Evolutionary conservation across 352 stramenopile species (phyloP).

Genomic region (Bremia lactucae): DNA sequence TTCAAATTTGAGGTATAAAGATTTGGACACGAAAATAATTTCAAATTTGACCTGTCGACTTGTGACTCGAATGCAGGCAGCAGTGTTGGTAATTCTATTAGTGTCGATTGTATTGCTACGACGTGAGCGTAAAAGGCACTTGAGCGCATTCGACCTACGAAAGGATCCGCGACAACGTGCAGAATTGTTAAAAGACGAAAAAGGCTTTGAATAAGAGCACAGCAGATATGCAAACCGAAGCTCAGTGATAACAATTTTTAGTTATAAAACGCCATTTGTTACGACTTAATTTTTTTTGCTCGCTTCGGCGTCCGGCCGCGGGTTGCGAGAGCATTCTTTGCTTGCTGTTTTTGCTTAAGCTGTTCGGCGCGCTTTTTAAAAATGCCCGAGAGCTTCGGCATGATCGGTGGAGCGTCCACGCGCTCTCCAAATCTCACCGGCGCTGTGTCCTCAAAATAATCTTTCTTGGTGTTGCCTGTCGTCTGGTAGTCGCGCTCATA

Average conservation of each 20-base stretch:
- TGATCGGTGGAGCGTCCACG: conserved; percentile 68
- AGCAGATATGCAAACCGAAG: not conserved
- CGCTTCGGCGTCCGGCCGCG: conserved; percentile 14
- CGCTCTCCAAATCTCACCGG: conserved; percentile 64
- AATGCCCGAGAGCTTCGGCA: conserved; percentile 73
- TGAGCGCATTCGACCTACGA: conserved; percentile 68
- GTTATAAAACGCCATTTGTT: conserved; percentile 2
- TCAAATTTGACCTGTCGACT: not conserved
- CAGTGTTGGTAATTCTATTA: conserved; percentile 37
- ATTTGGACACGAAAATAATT: not conserved
- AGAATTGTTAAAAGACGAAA: conserved; percentile 29
- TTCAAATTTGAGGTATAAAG: conserved; percentile 66
- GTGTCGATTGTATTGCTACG: conserved; percentile 37
- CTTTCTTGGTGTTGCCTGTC: conserved; percentile 52
- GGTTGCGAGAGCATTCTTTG: conserved; percentile 13
- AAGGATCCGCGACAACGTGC: conserved; percentile 51
- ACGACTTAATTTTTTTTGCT: conserved; percentile 15
- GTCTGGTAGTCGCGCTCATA: conserved; percentile 71
- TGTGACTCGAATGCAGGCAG: conserved; percentile 19
- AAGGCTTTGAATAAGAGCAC: conserved; percentile 26
- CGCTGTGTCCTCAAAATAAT: conserved; percentile 57
- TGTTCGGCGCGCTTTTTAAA: conserved; percentile 70
- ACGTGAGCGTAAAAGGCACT: conserved; percentile 60
- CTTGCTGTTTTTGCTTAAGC: conserved; percentile 23
- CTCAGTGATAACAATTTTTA: not conserved